phyloP scores from a whole-genome alignment of 2,329 filamentous ascomycete species.

The Aspergillus aculeatus region DNA sequence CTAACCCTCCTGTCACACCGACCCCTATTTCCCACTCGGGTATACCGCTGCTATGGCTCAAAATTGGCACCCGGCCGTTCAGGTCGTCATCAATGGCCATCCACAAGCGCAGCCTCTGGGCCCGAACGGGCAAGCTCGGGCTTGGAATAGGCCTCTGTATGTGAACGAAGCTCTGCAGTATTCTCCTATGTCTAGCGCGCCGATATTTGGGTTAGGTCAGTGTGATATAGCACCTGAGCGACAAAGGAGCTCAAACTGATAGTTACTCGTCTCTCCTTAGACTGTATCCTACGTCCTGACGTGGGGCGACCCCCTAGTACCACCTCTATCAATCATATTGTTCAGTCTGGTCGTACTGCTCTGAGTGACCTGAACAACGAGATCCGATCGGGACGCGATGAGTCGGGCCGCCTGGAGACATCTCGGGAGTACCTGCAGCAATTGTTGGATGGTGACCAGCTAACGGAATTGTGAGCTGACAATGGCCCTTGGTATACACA shows the following conservation, averaged over 20 bases:
- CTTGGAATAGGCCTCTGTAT: constrained; percentile 37
- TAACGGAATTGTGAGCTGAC: constrained; percentile 44
- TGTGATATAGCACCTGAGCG: constrained; percentile 9
- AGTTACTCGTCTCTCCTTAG: constrained; percentile 23
- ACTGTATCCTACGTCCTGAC: constrained; percentile 44
- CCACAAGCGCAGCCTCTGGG: constrained; percentile 26
- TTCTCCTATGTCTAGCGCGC: constrained; percentile 51
- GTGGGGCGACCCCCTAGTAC: constrained; percentile 42
- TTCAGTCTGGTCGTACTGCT: constrained; percentile 50
- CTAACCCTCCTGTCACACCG: constrained; percentile 21
- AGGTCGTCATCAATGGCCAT: constrained; percentile 44
- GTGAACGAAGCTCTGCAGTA: constrained; percentile 51
- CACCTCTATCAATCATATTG: constrained; percentile 48
- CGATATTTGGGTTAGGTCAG: constrained; percentile 47
- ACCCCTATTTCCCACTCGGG: constrained; percentile 23
- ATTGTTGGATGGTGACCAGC: constrained; percentile 68
- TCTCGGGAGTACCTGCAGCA: constrained; percentile 72
- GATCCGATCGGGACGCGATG: constrained; percentile 55
- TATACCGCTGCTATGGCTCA: constrained; percentile 39
- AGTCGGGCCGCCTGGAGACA: constrained; percentile 66
- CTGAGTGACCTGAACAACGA: constrained; percentile 71
- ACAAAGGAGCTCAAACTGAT: constrained; percentile 23
- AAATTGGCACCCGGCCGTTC: constrained; percentile 39
- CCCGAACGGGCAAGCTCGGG: constrained; percentile 29
- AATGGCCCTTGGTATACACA: constrained; percentile 6